Percentiles rank a stretch among this genome's conserved stretches.
These are phyloP conservation scores for Ceratocystis harringtonii DNA, from an alignment of 2,329 filamentous ascomycete species.

Conservation along the genomic window DNA sequence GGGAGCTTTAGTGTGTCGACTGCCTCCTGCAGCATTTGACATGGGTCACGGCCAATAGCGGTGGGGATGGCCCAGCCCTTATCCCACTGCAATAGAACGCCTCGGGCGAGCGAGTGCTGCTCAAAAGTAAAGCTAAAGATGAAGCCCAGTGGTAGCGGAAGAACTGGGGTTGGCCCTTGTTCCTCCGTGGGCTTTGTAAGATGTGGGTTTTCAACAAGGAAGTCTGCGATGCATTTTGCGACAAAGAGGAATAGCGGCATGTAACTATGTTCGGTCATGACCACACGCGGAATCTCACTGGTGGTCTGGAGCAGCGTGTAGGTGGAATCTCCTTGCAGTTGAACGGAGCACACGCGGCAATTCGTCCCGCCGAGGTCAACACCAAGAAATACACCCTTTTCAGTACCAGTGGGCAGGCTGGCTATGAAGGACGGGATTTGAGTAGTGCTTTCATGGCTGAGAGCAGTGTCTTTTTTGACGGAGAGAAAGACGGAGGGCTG, in stretches of 20 bases:
- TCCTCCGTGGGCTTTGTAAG: neutral
- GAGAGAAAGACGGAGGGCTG: neutral
- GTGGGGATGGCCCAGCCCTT: slow-evolving; percentile 71
- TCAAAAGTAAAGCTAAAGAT: slow-evolving; percentile 54
- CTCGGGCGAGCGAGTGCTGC: slow-evolving; percentile 54
- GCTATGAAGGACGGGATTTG: slow-evolving; percentile 71
- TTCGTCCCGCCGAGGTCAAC: slow-evolving; percentile 27
- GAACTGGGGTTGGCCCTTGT: neutral
- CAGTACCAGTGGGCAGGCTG: slow-evolving; percentile 59
- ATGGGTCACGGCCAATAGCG: slow-evolving; percentile 60
- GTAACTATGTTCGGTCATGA: slow-evolving; percentile 21
- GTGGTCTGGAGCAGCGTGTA: slow-evolving; percentile 53
- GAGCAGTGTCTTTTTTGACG: slow-evolving; percentile 27
- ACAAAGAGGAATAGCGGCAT: slow-evolving; percentile 60
- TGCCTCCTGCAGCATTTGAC: slow-evolving; percentile 53
- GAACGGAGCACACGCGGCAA: slow-evolving; percentile 24
- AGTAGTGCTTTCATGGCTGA: slow-evolving; percentile 43
- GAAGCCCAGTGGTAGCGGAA: slow-evolving; percentile 21
- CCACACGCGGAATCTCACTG: slow-evolving; percentile 19
- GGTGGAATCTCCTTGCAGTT: slow-evolving; percentile 42
- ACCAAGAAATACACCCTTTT: slow-evolving; percentile 39
- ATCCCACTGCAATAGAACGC: slow-evolving; percentile 61
- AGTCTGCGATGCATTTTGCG: slow-evolving; percentile 54
- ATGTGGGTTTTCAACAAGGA: slow-evolving; percentile 30
- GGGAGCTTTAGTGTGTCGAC: slow-evolving; percentile 55